These are phyloP conservation scores for Fraxinus greggii DNA, from an alignment of 305 asterid genomes.

Conservation along the genomic window DNA sequence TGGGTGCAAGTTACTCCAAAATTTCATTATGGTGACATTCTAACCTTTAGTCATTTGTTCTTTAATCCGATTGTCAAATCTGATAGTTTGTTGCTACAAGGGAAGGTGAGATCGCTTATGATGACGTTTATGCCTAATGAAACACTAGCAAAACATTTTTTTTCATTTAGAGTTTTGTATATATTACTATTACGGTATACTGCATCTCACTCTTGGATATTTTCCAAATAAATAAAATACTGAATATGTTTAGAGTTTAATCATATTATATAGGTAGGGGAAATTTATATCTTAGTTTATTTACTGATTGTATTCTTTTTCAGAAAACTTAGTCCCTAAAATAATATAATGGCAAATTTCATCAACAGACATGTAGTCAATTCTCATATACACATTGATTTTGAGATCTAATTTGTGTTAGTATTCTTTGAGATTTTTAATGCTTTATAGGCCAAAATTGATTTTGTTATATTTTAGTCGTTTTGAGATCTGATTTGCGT, in stretches of 20 bases:
- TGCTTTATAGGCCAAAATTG: not conserved
- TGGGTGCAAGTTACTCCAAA: constrained; percentile 72
- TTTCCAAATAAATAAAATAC: not conserved
- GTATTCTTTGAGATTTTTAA: not conserved
- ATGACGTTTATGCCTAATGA: constrained; percentile 69
- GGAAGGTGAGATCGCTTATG: constrained; percentile 27
- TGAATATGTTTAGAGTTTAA: not conserved
- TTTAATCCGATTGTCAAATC: constrained; percentile 33
- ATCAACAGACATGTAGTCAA: not conserved
- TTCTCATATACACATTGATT: not conserved
- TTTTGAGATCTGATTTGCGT: not conserved
- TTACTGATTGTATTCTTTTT: not conserved
- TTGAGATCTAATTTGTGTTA: not conserved
- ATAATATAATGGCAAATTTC: too few relatives aligned
- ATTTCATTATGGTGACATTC: constrained; percentile 61
- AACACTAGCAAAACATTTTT: constrained; percentile 63
- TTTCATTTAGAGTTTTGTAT: constrained; percentile 58
- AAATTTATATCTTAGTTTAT: not conserved
- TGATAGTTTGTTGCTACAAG: constrained; percentile 26
- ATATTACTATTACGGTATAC: not conserved
- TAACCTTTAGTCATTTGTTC: constrained; percentile 48
- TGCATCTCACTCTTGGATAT: not conserved
- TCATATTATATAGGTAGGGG: not conserved
- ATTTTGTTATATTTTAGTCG: constrained; percentile 1
- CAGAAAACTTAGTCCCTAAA: not conserved